Evolutionary conservation across 805 yeast species (phyloP).

Genomic region (Kuraishia capsulata): DNA sequence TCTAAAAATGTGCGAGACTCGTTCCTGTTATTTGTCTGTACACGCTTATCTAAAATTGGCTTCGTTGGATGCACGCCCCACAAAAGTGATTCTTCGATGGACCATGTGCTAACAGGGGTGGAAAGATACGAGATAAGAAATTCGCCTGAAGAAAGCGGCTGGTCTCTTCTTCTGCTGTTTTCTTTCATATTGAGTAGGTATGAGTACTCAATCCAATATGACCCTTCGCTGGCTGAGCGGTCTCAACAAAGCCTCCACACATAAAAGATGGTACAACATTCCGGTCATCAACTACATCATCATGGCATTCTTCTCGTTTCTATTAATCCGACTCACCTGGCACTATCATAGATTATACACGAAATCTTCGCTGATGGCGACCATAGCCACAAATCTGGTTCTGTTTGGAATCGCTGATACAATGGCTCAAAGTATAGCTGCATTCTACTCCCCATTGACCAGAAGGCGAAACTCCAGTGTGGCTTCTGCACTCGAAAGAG

Average conservation of each 20-base stretch:
- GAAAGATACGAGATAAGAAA: too few species aligned
- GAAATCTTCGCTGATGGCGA: slow-evolving; percentile 62
- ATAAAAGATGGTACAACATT: slow-evolving; percentile 27
- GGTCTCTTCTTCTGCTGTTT: too few species aligned
- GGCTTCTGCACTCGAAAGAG: slow-evolving; percentile 8
- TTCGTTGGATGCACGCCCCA: too few species aligned
- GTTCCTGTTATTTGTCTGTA: too few species aligned
- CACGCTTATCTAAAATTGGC: too few species aligned
- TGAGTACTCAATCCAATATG: too few species aligned
- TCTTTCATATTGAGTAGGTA: too few species aligned
- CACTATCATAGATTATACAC: slow-evolving; percentile 54
- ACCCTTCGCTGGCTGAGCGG: background rate
- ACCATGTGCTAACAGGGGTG: too few species aligned
- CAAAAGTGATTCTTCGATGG: too few species aligned
- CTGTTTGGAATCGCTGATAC: slow-evolving; percentile 88
- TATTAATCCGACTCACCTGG: slow-evolving; percentile 44
- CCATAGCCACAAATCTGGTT: slow-evolving; percentile 70
- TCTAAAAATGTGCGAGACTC: too few species aligned
- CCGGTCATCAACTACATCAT: slow-evolving; percentile 52
- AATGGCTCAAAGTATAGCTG: slow-evolving; percentile 66
- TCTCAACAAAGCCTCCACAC: background rate
- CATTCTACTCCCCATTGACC: slow-evolving; percentile 8
- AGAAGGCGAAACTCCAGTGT: slow-evolving; percentile 8
- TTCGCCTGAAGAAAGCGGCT: too few species aligned
- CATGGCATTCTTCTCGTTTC: slow-evolving; percentile 34